Base-by-base conservation (phyloP, 257 asterid species). In the Verbascum thapsus region DNA sequence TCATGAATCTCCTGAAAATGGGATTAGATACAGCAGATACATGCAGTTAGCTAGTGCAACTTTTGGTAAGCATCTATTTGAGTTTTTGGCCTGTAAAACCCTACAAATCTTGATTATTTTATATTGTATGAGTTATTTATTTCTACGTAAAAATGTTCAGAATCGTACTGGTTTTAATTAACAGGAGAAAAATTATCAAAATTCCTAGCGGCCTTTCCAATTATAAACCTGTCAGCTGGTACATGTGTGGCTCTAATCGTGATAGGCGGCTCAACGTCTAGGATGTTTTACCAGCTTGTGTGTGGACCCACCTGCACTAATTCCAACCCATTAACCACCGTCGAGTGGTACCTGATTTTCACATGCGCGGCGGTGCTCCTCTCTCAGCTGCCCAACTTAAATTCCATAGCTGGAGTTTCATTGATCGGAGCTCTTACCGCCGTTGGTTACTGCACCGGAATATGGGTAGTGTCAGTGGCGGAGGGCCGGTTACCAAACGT, bases 401-500 rank as follows among this genome's bases (percentile, higher is more conserved):
- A 91, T 76, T 91, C 98, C 35, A 86, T 88, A 7, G 98, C 98
- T 30, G 97, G 98, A 15, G 80, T 91, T 1, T 91, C 98, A 0
- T 58, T 91, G 34, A 41, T 91, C 41, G 98, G 97, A 1, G 80
- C 95, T 5, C 51, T 91, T 66, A 91, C 98, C 1, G 97, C 98
- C 40, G 74, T 91, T 11, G 96, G 84, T 0, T 91, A 88, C 74
- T 85, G 94, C 76, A 85, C 98, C 32, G 79, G 76, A 0, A 76
- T 88, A 34, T 91, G 98, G 98, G 64, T 47, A 1, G 82, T 86
- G 44, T 91, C 98, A 0, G 94, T 88, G 58, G 26, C 79, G 1
- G 56, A 80, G 73, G 98, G 96, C 4, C 66, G 85, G 42, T 72
- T 88, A n/a, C 85, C 87, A 8, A 42, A 81, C 18, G 96, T 91